These are phyloP conservation scores for Cordia subcordata DNA, from an alignment of 257 asterid species.

Conservation along the genomic window DNA sequence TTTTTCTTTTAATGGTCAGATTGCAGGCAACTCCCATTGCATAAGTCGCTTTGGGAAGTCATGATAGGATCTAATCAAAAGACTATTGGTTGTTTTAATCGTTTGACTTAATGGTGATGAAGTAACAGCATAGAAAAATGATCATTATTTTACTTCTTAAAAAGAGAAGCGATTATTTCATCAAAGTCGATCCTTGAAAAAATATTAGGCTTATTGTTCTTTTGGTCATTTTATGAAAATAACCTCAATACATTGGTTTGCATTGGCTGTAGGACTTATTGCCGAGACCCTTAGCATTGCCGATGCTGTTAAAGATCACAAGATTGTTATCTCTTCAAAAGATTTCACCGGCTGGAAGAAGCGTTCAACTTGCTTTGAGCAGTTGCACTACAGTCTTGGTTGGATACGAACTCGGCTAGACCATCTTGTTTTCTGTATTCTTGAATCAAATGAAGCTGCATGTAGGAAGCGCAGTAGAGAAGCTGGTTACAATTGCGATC, in stretches of 20 bases:
- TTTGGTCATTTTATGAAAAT: not conserved
- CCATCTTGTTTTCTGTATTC: constrained; percentile 11
- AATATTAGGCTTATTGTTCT: not conserved
- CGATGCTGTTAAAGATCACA: constrained; percentile 9
- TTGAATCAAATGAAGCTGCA: constrained; percentile 2
- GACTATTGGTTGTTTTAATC: too few relatives aligned
- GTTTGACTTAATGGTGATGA: too few relatives aligned
- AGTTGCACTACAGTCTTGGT: constrained; percentile 5
- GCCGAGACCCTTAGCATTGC: constrained; percentile 8
- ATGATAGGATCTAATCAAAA: too few relatives aligned
- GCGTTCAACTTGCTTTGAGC: constrained; percentile 3
- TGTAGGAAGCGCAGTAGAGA: not conserved
- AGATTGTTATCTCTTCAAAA: not conserved
- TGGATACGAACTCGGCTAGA: constrained; percentile 11
- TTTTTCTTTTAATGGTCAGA: not conserved
- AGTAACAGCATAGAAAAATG: too few relatives aligned
- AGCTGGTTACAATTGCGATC: not conserved
- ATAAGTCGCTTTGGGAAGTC: too few relatives aligned
- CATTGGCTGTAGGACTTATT: constrained; percentile 22
- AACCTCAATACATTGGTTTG: not conserved
- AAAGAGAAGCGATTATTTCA: too few relatives aligned
- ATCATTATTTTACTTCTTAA: too few relatives aligned
- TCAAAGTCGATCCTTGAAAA: too few relatives aligned
- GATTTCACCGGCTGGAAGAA: constrained; percentile 13
- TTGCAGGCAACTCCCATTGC: too few relatives aligned